Base-by-base conservation (phyloP, 2,329 filamentous ascomycete species). In the Hypoxylon sp. region DNA sequence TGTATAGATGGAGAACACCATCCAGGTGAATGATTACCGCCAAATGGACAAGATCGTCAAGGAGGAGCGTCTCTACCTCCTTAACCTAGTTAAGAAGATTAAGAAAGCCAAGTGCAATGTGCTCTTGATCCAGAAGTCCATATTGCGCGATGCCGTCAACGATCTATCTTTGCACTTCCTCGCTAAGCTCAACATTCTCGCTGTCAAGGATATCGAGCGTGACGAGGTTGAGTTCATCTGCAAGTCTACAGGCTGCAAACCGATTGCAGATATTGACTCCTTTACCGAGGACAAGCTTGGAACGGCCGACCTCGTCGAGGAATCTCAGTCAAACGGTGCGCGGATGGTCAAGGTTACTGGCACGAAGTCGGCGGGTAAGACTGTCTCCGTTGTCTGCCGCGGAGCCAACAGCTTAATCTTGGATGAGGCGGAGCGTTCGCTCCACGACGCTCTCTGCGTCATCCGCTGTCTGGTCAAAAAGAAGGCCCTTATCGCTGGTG, bases 11-110 rank as follows among this genome's bases (percentile, higher is more conserved):
- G 95, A 99, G 84, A 99, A 99, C 82, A 95, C 96, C 76, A 98
- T 99, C 69, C 90, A 97, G 30, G 95, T 99, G 75, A 99, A 99
- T 80, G 95, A 99, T 83, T 99, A 99, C 86, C 88, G 95, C 76
- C 95, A 99, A 79, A 99, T 99, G 95, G 95, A 99, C 85, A 99
- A 98, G 87, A 99, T 99, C 70, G 87, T 99, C 72, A 99, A 99
- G 83, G 95, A 99, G 82, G 95, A 99, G 84, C 92, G 95, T 71
- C 92, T 95, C 72, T 99, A 99, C 81, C 88, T 99, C 68, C 87
- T 99, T 62, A 98, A 98, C 84, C 92, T 99, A 88, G 94, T 96
- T 77, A 98, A 99, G 88, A 99, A 98, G 87, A 99, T 99, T 80
- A 97, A 98, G 84, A 99, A 98, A 86, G 94, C 95, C 71, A 99